These are phyloP conservation scores for Leccinum boreale DNA, from an alignment of 768 basidiomycete species.

Conservation along the genomic window DNA sequence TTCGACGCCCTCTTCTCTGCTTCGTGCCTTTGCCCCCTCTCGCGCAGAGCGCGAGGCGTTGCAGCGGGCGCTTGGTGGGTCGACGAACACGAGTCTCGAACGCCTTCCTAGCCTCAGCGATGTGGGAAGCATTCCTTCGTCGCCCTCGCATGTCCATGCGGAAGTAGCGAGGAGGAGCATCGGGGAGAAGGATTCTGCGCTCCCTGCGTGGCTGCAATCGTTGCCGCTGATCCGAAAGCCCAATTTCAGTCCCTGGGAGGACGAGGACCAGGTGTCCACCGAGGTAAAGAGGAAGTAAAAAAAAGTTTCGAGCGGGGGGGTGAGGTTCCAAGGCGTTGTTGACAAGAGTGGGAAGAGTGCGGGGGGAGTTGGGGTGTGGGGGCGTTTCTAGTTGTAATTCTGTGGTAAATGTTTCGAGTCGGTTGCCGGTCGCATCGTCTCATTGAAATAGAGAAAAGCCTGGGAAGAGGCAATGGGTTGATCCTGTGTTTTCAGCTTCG, in stretches of 20 bases:
- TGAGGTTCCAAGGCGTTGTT: neutral
- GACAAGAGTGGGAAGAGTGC: neutral
- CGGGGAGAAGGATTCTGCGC: constrained; percentile 29
- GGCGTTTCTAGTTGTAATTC: constrained; percentile 1
- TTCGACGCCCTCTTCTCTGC: constrained; percentile 47
- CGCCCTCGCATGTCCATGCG: constrained; percentile 54
- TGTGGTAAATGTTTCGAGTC: constrained; percentile 11
- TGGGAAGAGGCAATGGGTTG: constrained; percentile 19
- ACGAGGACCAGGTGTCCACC: constrained; percentile 47
- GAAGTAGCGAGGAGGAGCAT: constrained; percentile 20
- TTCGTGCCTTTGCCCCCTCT: constrained; percentile 86
- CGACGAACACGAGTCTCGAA: constrained; percentile 73
- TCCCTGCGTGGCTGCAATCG: constrained; percentile 70
- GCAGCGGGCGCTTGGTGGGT: constrained; percentile 72
- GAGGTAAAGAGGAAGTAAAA: constrained; percentile 24
- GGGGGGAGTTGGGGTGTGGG: neutral
- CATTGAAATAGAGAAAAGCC: constrained; percentile 11
- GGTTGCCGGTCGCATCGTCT: constrained; percentile 13
- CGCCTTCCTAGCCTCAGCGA: constrained; percentile 76
- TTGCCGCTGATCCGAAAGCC: constrained; percentile 63
- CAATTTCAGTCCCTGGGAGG: constrained; percentile 82
- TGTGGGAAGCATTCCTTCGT: constrained; percentile 69
- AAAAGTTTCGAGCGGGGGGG: neutral
- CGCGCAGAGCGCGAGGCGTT: constrained; percentile 84
- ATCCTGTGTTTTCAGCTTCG: constrained; percentile 21